A percentile compares a stretch with the other conserved stretches of the same genome.
Evolutionary conservation across 164 flowering plant species (phyloP).

Genomic region (Magnolia officinalis): DNA sequence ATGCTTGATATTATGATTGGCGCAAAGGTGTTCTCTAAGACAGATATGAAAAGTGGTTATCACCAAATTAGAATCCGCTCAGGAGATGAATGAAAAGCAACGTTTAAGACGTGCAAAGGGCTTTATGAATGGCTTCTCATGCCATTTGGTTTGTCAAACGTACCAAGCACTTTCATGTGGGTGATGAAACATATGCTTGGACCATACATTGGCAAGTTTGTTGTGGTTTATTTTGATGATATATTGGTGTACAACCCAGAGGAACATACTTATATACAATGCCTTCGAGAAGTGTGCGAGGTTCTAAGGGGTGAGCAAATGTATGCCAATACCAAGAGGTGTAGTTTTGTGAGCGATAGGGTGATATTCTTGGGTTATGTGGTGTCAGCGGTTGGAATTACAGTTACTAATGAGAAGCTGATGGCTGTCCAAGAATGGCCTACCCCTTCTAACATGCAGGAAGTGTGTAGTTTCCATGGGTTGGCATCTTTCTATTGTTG

Average conservation of each 20-base stretch:
- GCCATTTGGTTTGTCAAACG: neutral
- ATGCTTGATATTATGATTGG: neutral
- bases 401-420: neutral
- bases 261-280: no score
- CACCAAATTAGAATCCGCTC: no score
- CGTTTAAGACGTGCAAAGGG: neutral
- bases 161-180: neutral
- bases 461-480: conserved; percentile 3
- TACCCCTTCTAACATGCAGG: neutral
- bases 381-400: neutral
- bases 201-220: neutral
- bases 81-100: no score
- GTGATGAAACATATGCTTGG: neutral
- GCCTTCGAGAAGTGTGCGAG: no score
- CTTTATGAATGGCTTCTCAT: no score
- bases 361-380: neutral
- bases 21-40: conserved; percentile 1
- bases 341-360: neutral
- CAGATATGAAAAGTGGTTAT: neutral
- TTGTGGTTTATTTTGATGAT: no score
- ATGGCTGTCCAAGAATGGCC: neutral
- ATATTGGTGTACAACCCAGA: no score
- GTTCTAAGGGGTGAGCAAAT: neutral
- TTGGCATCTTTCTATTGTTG: neutral
- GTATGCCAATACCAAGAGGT: neutral